Evolutionary conservation across 805 yeast species (phyloP).

Genomic region (Monosporozyma servazzii): DNA sequence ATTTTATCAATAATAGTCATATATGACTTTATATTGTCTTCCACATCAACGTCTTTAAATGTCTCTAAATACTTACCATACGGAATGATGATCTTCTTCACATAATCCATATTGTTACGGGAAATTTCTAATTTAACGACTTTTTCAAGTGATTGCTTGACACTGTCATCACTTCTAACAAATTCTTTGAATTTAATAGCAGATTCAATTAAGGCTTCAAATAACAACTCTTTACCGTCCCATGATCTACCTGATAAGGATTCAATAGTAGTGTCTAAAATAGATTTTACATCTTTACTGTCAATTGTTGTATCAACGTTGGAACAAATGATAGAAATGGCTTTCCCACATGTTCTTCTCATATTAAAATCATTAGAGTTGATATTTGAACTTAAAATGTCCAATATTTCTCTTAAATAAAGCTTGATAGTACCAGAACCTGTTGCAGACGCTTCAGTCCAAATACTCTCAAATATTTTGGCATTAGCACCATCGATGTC

Average conservation of each 20-base stretch:
- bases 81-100: constrained; percentile 42
- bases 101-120: constrained; percentile 58
- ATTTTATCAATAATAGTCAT: constrained; percentile 32
- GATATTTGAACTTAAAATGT: constrained; percentile 41
- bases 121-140: constrained; percentile 51
- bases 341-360: constrained; percentile 60
- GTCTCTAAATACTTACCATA: constrained; percentile 42
- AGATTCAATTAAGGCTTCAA: constrained; percentile 59
- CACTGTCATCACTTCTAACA: constrained; percentile 20
- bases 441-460: constrained; percentile 75
- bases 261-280: constrained; percentile 47
- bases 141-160: constrained; percentile 34
- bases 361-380: constrained; percentile 50
- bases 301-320: constrained; percentile 31
- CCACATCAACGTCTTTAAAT: constrained; percentile 24
- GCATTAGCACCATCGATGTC: constrained; percentile 44
- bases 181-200: constrained; percentile 37
- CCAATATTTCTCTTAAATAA: constrained; percentile 60
- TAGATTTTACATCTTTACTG: constrained; percentile 23
- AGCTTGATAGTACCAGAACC: constrained; percentile 60
- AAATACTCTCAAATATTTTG: constrained; percentile 47
- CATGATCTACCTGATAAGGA: constrained; percentile 74
- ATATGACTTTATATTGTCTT: constrained; percentile 10
- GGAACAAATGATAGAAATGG: constrained; percentile 51
- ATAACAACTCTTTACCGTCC: constrained; percentile 74